Evolutionary conservation across 164 flowering plant species (phyloP), one percentile per base, ranked within the genome.

Genomic region (Tetrastigma voinierianum): DNA sequence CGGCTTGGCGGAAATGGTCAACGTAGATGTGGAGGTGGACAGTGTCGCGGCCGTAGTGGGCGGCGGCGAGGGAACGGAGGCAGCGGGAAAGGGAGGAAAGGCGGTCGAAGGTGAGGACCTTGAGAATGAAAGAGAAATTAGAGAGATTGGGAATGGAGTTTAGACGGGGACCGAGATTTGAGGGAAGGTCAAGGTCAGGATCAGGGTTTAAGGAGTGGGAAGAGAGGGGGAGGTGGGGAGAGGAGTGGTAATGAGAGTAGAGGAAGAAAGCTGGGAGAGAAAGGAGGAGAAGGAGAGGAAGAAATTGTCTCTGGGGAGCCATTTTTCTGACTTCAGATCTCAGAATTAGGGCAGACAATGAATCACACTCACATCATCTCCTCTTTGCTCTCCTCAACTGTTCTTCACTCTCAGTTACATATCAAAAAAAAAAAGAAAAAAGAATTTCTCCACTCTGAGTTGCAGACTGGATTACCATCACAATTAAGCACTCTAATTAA

Each of bases 21-120:
- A 95, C 67, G 80, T 74, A 88, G 57, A 95, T 51, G 61, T 95
- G 97, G 68, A 92, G 94, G 70, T 89, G 75, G 46, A 95, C 91
- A n/a, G 62, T 67, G 67, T 83, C 87, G 67, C 53, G 58, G 56
- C 67, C 83, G 74, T 92, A 95, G 55, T 81, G 78, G 18, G 98
- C 98, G 10, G 59, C 64, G 62, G 95, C 73, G 46, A 94, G 87
- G 45, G 98, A 94, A 32, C 68, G 75, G 71, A 94, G 93, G 75
- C 97, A 94, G 45, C 98, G 83, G 52, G 93, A 70, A 74, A 91
- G 79, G 57, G 97, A 86, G 61, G 66, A 51, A 69, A 89, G 80
- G 65, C 99, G 96, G 64, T 90, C 79, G 70, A 72, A 95, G 25
- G 99, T 80, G 61, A 95, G 96, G 64, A 95, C 75, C 66, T 92